Evolutionary conservation across 768 basidiomycete species (phyloP), one percentile per base, ranked within the genome.

Genomic region (Boletus rufocinnamomeus): DNA sequence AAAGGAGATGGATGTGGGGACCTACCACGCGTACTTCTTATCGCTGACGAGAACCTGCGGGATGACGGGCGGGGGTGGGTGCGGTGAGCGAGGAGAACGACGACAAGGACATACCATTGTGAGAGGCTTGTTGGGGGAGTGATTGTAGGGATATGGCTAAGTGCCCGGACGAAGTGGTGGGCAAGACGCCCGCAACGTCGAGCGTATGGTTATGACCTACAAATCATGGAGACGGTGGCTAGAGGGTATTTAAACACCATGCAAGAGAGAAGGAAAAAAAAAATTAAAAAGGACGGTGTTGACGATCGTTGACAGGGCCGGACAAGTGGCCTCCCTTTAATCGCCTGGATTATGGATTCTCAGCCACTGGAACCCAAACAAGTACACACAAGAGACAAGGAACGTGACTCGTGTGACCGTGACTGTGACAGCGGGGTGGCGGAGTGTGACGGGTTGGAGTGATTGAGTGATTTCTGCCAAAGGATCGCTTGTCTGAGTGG

Each of bases 21-120:
- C 86, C 35, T 71, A 91, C 89, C 89, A 92, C 63, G 89, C 89
- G 71, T 89, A 92, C 79, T 91, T 92, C 76, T 86, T 88, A 71
- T 80, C 81, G 70, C 82, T 84, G 71, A 91, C 79, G 68, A 89
- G 80, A 67, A 86, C 84, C 88, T 89, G 67, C n/a, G 43, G 23
- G 34, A 34, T 17, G 13, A 9, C 13, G 23, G 34, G 47, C 27
- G 43, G 50, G 45, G 50, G 50, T 58, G 54, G 53, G 52, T 21
- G 37, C 21, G 44, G 30, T 27, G 57, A 17, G 52, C 23, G 50
- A 11, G 40, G 52, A 27, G 11, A 16, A 40, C 30, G 51, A n/a
- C 17, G 54, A 55, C 0, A 51, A 28, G 69, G 56, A 64, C 70
- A 40, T 62, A 84, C 84, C 83, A 86, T 85, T 60, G 59, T 60